A percentile compares a stretch with the other conserved stretches of the same genome.
These are phyloP conservation scores for Salicornia ramosissima DNA, from an alignment of 148 eudicot species.

Conservation along the genomic window DNA sequence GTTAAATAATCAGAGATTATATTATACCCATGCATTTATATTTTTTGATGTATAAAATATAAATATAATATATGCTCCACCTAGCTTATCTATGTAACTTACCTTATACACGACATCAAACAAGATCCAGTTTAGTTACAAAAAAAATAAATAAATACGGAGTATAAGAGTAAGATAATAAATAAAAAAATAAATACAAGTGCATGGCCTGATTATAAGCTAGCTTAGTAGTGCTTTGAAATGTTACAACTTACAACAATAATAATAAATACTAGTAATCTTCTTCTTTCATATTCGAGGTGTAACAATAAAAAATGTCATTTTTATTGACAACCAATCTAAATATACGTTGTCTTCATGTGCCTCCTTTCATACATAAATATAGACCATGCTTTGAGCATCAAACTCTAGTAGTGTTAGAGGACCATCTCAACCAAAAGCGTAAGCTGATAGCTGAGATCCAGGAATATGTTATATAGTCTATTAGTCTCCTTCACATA, in stretches of 20 bases:
- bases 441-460: no score
- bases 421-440: no score
- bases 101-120: background rate
- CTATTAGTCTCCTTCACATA: no score
- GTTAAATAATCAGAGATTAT: background rate
- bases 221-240: background rate
- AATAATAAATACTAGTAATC: background rate
- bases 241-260: no score
- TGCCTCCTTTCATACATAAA: background rate
- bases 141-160: no score
- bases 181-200: background rate
- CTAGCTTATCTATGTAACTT: background rate
- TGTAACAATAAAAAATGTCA: background rate
- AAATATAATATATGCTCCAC: no score
- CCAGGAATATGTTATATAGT: no score
- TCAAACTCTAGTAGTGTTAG: no score
- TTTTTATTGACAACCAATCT: slow-evolving; percentile 7
- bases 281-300: background rate
- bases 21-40: background rate
- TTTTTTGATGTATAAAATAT: no score
- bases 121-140: no score
- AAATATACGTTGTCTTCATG: slow-evolving; percentile 7
- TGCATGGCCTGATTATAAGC: slow-evolving; percentile 19
- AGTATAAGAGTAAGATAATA: background rate
- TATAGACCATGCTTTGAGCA: no score